These are phyloP conservation scores for Cladosporium cucumerinum DNA, from an alignment of 2,329 filamentous ascomycete species.

Conservation along the genomic window DNA sequence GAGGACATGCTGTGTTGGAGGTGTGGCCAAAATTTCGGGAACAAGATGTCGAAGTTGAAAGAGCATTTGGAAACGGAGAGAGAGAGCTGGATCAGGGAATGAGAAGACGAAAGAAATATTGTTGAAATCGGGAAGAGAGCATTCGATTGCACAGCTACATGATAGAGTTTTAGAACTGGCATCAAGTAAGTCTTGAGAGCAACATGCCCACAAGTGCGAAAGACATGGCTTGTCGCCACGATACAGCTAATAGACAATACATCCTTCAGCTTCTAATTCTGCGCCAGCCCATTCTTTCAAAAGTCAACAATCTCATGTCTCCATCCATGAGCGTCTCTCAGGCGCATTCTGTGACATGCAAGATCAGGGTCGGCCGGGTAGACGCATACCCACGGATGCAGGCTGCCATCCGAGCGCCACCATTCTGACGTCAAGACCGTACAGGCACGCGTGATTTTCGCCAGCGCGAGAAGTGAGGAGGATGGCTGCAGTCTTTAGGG, in stretches of 20 bases:
- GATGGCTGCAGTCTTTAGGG: background rate
- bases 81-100: slow-evolving; percentile 68
- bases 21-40: slow-evolving; percentile 70
- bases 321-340: background rate
- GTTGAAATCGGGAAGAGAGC: background rate
- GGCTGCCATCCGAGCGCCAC: background rate
- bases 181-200: background rate
- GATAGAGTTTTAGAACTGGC: background rate
- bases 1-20: slow-evolving; percentile 77
- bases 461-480: background rate
- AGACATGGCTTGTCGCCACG: background rate
- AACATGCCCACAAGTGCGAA: background rate
- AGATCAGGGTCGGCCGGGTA: background rate
- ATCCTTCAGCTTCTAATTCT: background rate
- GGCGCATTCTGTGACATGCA: background rate
- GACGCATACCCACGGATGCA: background rate
- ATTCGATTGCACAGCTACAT: background rate
- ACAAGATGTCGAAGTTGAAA: slow-evolving; percentile 71
- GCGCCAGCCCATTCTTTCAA: background rate
- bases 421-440: background rate
- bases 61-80: slow-evolving; percentile 73
- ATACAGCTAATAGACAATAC: background rate
- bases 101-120: slow-evolving; percentile 16
- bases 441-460: background rate
- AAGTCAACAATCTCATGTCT: background rate